Conservation (phyloP, 192 early-diverging fungal genomes). For the Backusella tarrabulga region DNA sequence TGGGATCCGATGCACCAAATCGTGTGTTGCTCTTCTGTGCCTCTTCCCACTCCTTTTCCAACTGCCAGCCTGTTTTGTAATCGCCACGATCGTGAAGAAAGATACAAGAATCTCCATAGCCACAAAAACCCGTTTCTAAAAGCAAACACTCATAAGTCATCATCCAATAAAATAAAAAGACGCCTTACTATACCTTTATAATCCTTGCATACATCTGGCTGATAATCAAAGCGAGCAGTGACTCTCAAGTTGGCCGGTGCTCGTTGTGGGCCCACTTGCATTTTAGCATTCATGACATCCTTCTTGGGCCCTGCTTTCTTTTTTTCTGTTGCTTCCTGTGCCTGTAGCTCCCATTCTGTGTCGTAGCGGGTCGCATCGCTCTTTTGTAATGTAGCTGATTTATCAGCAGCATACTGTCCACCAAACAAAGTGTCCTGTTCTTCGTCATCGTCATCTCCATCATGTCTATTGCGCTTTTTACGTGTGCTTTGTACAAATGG, state of each 20-base stretch:
- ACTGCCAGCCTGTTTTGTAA: constrained; percentile 95
- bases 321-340: constrained; percentile 37
- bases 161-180: background rate
- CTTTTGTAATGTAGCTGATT: constrained; percentile 23
- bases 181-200: constrained; percentile 73
- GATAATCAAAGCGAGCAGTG: constrained; percentile 90
- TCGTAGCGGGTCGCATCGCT: constrained; percentile 41
- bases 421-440: constrained; percentile 20
- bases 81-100: constrained; percentile 98
- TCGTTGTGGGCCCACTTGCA: constrained; percentile 70
- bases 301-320: constrained; percentile 36
- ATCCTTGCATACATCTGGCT: constrained; percentile 98
- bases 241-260: constrained; percentile 76
- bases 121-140: constrained; percentile 86
- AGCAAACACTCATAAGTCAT: background rate
- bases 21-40: constrained; percentile 54
- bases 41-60: constrained; percentile 98
- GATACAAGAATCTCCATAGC: constrained; percentile 96
- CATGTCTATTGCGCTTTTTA: constrained; percentile 37
- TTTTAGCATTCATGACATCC: constrained; percentile 35
- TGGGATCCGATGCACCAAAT: constrained; percentile 51
- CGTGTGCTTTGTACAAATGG: constrained; percentile 48
- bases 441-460: constrained; percentile 16
- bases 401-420: constrained; percentile 30
- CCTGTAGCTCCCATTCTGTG: constrained; percentile 44